These are phyloP conservation scores for Cymbopogon flexuosus DNA, from an alignment of 202 grass and related monocot genomes.

Conservation along the genomic window DNA sequence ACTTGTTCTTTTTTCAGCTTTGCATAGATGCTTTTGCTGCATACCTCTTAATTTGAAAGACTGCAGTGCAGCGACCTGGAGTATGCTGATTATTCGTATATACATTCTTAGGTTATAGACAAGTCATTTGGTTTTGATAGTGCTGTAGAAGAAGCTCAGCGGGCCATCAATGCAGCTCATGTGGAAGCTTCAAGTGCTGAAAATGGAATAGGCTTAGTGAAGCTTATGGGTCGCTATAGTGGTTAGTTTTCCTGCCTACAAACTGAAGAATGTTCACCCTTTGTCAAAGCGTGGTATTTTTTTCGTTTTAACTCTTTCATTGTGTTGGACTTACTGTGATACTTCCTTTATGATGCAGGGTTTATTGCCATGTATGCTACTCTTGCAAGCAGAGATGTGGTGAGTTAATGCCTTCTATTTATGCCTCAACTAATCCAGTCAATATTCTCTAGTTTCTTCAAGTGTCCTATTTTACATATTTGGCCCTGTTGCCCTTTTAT, in stretches of 20 bases:
- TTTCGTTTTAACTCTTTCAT: not conserved
- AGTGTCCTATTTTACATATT: not conserved
- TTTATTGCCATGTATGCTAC: conserved; percentile 97
- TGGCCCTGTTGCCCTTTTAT: not conserved
- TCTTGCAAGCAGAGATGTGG: conserved; percentile 93
- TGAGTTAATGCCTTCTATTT: conserved; percentile 41
- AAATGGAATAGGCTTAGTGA: conserved; percentile 92
- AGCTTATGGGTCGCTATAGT: conserved; percentile 94
- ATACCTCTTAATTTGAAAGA: not conserved
- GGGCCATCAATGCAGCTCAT: conserved; percentile 89
- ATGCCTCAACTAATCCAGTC: conserved; percentile 17
- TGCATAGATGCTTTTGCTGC: conserved; percentile 2
- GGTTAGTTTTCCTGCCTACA: conserved; percentile 48
- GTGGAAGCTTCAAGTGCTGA: conserved; percentile 95
- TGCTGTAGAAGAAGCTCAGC: conserved; percentile 93
- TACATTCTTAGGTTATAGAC: conserved; percentile 73
- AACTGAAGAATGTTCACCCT: not conserved
- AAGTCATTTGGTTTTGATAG: conserved; percentile 98
- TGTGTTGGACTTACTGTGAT: not conserved
- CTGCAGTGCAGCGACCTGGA: not conserved
- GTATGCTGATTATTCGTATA: conserved; percentile 18
- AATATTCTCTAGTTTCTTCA: conserved; percentile 14
- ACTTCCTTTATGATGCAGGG: conserved; percentile 45
- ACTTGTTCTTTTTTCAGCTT: not conserved
- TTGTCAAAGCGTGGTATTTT: conserved; percentile 1